Base-by-base conservation (phyloP, 306 rosid species). In the Glycyrrhiza uralensis region DNA sequence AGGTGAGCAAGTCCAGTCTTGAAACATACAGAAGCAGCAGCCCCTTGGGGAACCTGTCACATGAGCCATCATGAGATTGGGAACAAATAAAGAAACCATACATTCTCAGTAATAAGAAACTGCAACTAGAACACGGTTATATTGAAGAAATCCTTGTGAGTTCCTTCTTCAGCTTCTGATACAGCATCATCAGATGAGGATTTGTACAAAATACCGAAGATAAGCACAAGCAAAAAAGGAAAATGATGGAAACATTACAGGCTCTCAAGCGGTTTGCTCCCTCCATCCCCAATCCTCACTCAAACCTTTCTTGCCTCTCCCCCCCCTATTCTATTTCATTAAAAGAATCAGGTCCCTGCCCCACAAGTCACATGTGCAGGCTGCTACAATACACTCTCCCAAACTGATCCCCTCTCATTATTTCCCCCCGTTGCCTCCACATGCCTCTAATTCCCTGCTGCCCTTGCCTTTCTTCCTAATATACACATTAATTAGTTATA, bases 1-100 rank as follows among this genome's bases (percentile, higher is more conserved):
- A 95, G 96, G 85, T 95, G 97, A 78, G 89, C 88, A 76, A 95
- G 90, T 77, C 99, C 99, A 76, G 84, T 91, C 86, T 91, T 95
- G 88, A 95, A 95, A 69, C 99, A 95, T 62, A 89, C 30, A 54
- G 97, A 62, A 79, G 97, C 96, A 69, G 83, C 79, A 76, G 96
- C 99, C 62, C 95, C 99, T 68, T 88, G 96, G 36, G 99, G 99
- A 81, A 95, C 93, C 99, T 95, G 86, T 47, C 64, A 84, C 4
- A 42, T 55, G 75, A 76, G 41, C 41, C 83, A 72, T 58, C 83
- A 72, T 58, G 74, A 74, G 66, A 69, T 38, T 51, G 52, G 61
- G 62, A 29, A 68, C 42, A 66, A 58, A 15, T 12, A 59, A 62
- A 64, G 23, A 58, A 77, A 60, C 6, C 11, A 49, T 29, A 23